Base-by-base conservation (phyloP, 2,329 filamentous ascomycete species). In the Teratosphaeria nubilosa region DNA sequence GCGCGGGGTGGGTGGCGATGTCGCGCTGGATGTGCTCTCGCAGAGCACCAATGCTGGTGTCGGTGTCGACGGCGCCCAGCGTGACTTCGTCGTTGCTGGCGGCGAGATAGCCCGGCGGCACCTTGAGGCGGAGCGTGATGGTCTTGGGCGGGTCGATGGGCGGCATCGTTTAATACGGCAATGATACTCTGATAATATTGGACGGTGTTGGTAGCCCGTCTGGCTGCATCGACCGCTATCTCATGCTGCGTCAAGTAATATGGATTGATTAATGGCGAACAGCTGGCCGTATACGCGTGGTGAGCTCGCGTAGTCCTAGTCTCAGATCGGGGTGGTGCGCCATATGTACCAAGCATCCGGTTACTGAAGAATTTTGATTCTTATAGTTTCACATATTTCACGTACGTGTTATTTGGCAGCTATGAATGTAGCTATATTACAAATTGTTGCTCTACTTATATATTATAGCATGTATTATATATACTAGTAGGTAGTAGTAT, bases 31-130 rank as follows among this genome's bases (percentile, higher is more conserved):
- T 80, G 56, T 73, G 76, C 51, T 73, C 66, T 62, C 81, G 82
- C n/a, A 86, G 71, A 54, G 78, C 73, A 22, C 70, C 75, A 53
- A 86, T 69, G 2, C 78, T 84, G 1, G 73, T 74, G 25, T 56
- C 57, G 48, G 66, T 53, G 64, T 64, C 56, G 25, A 72, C 54
- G 14, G 56, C 58, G 3, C 66, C 67, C 5, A 70, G 60, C 3
- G 59, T 59, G 61, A 69, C 69, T 16, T 68, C 66, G 27, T 69
- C 68, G 13, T 54, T 57, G 27, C 57, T 61, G 58, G 62, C 64
- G 20, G 62, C 57, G 24, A 69, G 59, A 53, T 70, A 60, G 51
- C 69, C 68, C 20, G 68, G 67, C 53, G 68, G 68, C 41, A 71
- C 69, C 56, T 71, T 71, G 62, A 70, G 57, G 53, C 63, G 62